Evolutionary conservation across 225 moss, liverwort and hornwort genomes (phyloP), one percentile per base, ranked within the genome.

Genomic region (Bryum argenteum): DNA sequence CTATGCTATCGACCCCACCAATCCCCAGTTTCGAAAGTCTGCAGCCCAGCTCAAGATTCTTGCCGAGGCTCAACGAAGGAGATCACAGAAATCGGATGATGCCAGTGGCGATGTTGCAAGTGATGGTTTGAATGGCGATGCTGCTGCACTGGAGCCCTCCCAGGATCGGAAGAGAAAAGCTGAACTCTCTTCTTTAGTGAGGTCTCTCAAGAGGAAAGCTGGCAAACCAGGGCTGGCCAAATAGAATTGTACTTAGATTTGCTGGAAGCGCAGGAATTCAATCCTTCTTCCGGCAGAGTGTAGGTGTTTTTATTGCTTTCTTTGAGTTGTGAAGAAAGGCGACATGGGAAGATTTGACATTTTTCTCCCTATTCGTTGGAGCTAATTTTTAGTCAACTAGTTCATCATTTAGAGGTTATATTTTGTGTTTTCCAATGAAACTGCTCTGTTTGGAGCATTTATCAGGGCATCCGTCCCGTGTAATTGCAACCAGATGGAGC

Each of bases 1-100:
- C 64, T 98, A 81, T 80, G 91, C 94, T 15, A 80, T 94, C 39
- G 94, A 98, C 71, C 94, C 94, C 47, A 94, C 94, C 23, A 87
- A 94, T 79, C 94, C 97, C 16, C 88, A 94, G 47, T 98, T 82
- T 61, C 91, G 88, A 12, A 92, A 89, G 75, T 83, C 85, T 65
- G 82, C 77, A 2, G 79, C 82, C 14, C 85, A 84, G 40, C 78
- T 88, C 22, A 85, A 78, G 61, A 89, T 87, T 50, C 80, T 91
- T 15, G 87, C 90, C 10, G 91, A 90, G 62, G 60, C 76, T 33
- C 90, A 93, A 71, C 77, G 85, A 59, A 82, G 82, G 64, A 74
- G 85, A 51, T 21, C 75, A 37, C 81, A 88, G 54, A 78, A 77
- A 75, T 53, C 80, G 41, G 78, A 66, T 55, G 77, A 68, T 18